Conservation (phyloP, 768 basidiomycete genomes). For the Phanerochaete sordida region DNA sequence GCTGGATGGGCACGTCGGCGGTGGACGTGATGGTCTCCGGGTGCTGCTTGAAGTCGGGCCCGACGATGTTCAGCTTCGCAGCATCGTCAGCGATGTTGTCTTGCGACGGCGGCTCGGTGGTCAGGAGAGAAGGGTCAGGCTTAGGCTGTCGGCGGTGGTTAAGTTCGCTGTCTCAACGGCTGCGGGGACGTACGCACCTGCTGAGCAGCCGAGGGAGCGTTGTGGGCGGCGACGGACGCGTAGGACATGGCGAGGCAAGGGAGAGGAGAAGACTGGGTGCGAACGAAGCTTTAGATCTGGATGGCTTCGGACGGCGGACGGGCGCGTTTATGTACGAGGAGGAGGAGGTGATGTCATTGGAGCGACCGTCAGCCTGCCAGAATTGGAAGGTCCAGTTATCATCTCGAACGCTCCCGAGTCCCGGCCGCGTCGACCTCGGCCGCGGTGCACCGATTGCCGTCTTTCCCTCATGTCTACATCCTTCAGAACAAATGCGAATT, state of each 20-base stretch:
- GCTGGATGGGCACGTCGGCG: conserved; percentile 18
- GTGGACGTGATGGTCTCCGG: conserved; percentile 36
- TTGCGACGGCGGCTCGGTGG: conserved; percentile 36
- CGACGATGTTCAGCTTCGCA: conserved; percentile 55
- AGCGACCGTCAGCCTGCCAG: background rate
- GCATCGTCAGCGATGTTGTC: conserved; percentile 40
- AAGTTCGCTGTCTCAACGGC: background rate
- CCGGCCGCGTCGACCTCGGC: background rate
- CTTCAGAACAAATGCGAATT: background rate
- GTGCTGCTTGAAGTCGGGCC: conserved; percentile 44
- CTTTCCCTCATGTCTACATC: background rate
- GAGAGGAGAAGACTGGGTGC: background rate
- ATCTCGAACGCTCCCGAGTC: conserved; percentile 11
- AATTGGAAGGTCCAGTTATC: conserved; percentile 3
- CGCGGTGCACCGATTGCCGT: no score
- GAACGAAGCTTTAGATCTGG: background rate
- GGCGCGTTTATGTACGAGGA: conserved; percentile 15
- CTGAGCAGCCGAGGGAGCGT: conserved; percentile 45
- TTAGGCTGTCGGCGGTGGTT: conserved; percentile 42
- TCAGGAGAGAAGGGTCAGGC: conserved; percentile 59
- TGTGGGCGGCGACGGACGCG: conserved; percentile 61
- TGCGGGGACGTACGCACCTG: conserved; percentile 33
- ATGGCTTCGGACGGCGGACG: background rate
- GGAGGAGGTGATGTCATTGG: conserved; percentile 20
- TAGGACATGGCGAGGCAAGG: conserved; percentile 54